Conservation (phyloP, 352 stramenopile species). For the Phytophthora hibernalis region DNA sequence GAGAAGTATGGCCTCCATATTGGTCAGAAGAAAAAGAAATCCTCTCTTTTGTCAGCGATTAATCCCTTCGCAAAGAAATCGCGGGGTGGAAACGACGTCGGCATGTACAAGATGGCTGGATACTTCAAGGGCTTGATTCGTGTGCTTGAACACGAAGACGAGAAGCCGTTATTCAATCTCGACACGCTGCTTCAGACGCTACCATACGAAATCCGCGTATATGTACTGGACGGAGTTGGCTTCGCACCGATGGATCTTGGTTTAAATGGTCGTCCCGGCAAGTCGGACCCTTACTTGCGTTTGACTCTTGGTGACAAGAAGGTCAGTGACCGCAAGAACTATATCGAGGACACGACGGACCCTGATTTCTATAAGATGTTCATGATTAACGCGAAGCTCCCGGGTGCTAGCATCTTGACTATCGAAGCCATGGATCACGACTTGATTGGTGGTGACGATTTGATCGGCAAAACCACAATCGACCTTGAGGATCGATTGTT, state of each 20-base stretch:
- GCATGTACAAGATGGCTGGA: conserved; percentile 82
- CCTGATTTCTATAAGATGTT: conserved; percentile 94
- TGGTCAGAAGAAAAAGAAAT: conserved; percentile 81
- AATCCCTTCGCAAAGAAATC: conserved; percentile 82
- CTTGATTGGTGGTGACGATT: conserved; percentile 89
- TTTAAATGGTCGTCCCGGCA: conserved; percentile 80
- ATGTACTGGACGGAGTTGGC: conserved; percentile 86
- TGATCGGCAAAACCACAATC: conserved; percentile 94
- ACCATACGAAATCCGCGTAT: conserved; percentile 88
- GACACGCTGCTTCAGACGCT: conserved; percentile 71
- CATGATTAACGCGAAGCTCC: conserved; percentile 84
- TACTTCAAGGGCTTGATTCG: conserved; percentile 94
- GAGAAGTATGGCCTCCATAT: conserved; percentile 90
- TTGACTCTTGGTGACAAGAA: conserved; percentile 88
- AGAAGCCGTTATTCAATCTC: conserved; percentile 79
- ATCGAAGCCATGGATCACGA: conserved; percentile 94
- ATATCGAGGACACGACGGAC: conserved; percentile 86
- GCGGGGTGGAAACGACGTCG: conserved; percentile 40
- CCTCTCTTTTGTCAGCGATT: conserved; percentile 62
- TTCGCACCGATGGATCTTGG: conserved; percentile 90
- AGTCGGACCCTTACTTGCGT: conserved; percentile 90
- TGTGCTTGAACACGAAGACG: conserved; percentile 84
- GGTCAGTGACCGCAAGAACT: conserved; percentile 92
- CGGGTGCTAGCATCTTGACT: conserved; percentile 85
- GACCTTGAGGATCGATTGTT: conserved; percentile 95